Conservation (phyloP, 192 early-diverging fungal species). For the Thamnidium elegans region DNA sequence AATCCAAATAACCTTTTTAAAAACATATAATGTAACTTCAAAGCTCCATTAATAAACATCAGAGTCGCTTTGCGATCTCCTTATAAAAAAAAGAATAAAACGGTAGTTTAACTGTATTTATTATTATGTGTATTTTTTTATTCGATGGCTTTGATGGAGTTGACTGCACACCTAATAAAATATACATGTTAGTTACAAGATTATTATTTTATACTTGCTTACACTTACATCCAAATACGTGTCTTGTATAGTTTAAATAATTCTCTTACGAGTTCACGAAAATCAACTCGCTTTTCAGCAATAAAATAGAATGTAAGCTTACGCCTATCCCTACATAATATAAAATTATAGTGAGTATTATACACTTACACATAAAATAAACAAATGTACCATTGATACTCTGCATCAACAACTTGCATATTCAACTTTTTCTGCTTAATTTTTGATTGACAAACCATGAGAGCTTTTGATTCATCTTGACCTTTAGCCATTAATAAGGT, state of each 20-base stretch:
- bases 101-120: neutral
- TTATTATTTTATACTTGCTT: too few species aligned
- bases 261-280: constrained; percentile 93
- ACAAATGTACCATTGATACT: constrained; percentile 98
- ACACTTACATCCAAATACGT: constrained; percentile 94
- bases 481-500: constrained; percentile 72
- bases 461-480: constrained; percentile 88
- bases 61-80: too few species aligned
- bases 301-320: constrained; percentile 98
- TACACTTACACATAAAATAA: constrained; percentile 11
- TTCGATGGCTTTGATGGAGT: neutral
- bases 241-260: constrained; percentile 98
- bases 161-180: constrained; percentile 2
- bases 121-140: neutral
- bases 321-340: constrained; percentile 74
- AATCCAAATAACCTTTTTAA: too few species aligned
- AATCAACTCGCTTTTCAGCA: constrained; percentile 92
- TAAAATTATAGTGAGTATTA: neutral
- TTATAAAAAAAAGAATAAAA: neutral
- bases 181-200: too few species aligned
- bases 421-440: constrained; percentile 85
- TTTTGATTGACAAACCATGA: constrained; percentile 82
- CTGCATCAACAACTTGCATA: constrained; percentile 95
- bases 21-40: too few species aligned
- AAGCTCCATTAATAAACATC: too few species aligned